Conservation (phyloP, 306 rosid genomes). For the Astragalus membranaceus region DNA sequence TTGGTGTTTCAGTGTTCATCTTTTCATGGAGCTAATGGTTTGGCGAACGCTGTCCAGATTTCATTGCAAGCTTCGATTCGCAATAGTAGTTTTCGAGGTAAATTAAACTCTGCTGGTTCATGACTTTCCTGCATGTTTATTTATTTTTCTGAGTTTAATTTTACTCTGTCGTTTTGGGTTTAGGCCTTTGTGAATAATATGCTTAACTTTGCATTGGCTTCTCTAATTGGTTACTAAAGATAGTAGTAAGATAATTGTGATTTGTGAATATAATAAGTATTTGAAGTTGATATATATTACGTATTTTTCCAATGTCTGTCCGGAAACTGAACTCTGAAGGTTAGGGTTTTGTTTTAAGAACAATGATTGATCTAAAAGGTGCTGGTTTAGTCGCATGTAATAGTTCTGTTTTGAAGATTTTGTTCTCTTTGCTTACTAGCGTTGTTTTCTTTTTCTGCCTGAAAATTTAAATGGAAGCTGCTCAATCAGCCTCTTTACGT, state of each 20-base stretch:
- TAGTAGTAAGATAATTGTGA: not conserved
- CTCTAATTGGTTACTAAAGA: conserved; percentile 21
- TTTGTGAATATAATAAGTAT: not conserved
- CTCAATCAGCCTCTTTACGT: conserved; percentile 1
- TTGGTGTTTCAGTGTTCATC: conserved; percentile 20
- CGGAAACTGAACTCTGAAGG: not conserved
- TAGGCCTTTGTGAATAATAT: not conserved
- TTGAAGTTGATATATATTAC: not conserved
- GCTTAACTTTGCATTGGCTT: not conserved
- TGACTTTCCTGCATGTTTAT: not conserved
- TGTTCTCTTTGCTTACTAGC: not conserved
- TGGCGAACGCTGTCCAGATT: conserved; percentile 44
- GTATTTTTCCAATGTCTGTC: conserved; percentile 3
- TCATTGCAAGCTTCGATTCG: conserved; percentile 37
- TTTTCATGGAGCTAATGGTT: conserved; percentile 60
- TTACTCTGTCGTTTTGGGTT: conserved; percentile 22
- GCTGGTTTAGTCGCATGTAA: not conserved
- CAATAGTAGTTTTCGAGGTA: conserved; percentile 53
- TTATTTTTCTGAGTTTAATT: not conserved
- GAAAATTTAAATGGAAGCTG: conserved; percentile 6
- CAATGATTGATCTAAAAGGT: conserved; percentile 9
- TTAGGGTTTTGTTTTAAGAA: conserved; percentile 14
- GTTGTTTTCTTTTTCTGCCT: not conserved
- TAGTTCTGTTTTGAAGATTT: not conserved
- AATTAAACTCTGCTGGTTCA: conserved; percentile 20